Conservation (phyloP, 1,284 basidiomycete genomes). For the Trametes sp. region DNA sequence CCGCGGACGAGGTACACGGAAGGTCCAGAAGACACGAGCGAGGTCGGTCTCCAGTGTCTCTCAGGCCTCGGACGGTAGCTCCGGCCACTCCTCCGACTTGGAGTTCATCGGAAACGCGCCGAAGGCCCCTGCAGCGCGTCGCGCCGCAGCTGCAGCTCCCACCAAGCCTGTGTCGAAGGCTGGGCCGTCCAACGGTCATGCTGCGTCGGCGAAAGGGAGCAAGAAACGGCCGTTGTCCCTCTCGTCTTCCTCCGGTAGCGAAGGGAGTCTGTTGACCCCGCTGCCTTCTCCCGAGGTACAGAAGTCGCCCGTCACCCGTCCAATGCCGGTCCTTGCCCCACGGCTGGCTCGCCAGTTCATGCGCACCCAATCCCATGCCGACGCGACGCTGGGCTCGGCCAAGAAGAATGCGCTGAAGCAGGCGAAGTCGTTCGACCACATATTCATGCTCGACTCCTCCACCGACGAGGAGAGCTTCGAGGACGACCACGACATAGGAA, state of each 20-base stretch:
- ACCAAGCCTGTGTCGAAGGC: not conserved
- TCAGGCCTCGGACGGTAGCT: constrained; percentile 1
- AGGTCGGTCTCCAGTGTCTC: constrained; percentile 8
- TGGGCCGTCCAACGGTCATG: not conserved
- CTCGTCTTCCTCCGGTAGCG: constrained; percentile 18
- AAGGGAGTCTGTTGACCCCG: constrained; percentile 15
- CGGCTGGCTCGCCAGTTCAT: constrained; percentile 29
- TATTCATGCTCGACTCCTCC: constrained; percentile 26
- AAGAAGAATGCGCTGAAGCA: constrained; percentile 12
- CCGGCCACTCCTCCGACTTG: constrained; percentile 6
- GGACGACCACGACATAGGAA: constrained; percentile 32
- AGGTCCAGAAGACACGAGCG: constrained; percentile 1
- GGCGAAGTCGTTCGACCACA: constrained; percentile 25
- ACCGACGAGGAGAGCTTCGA: constrained; percentile 27
- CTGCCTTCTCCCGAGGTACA: constrained; percentile 15
- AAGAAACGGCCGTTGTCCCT: constrained; percentile 28
- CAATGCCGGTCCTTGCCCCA: constrained; percentile 22
- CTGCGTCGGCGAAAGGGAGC: not conserved
- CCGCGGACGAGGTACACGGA: constrained; percentile 8
- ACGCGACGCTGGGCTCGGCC: not conserved
- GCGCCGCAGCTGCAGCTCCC: not conserved
- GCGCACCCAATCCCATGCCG: constrained; percentile 25
- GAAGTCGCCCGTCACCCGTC: constrained; percentile 8
- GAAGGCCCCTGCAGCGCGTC: not conserved
- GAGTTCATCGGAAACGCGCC: constrained; percentile 5